Base-by-base conservation (phyloP, 768 basidiomycete species). In the Ramaria sp. region DNA sequence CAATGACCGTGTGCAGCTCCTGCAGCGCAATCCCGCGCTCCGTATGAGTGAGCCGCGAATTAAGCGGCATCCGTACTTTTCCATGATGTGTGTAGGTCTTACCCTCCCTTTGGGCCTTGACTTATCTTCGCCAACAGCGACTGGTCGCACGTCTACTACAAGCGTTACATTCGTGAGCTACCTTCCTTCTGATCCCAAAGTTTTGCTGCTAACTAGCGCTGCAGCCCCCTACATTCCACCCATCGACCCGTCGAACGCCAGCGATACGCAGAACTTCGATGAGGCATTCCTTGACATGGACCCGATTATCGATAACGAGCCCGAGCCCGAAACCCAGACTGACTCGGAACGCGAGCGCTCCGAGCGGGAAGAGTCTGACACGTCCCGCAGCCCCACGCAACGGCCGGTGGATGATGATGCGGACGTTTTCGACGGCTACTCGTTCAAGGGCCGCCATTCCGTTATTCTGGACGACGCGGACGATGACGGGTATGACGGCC, bases 231-330 rank as follows among this genome's bases (percentile, higher is more conserved):
- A 93, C 77, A 91, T 92, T 66, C 91, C 91, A 15, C 87, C 87
- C 31, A 90, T 92, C 66, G 90, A 94, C 68, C 87, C 89, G 20
- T 81, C 81, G 43, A 91, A 95, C 71, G 93, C 93, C 59, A 84
- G 85, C 64, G 96, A 99, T 78, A 94, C 91, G 62, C 90, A 91
- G 69, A 97, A 98, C 72, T 99, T 98, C 69, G 95, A 98, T 69
- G 90, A 94, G 60, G 85, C 90, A 41, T 98, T 96, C 82, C 78
- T 98, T 59, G 89, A 89, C 66, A 95, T 98, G 89, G 86, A 88
- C 62, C 91, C 93, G 22, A 84, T 89, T 49, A 82, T 98, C 60
- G 88, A 93, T 61, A 86, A 88, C 52, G 78, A 76, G 59, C 77
- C 80, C 63, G 85, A 84, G 45, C 75, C 79, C 7, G 60, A 54